Evolutionary conservation across 73 alveolate genomes (phyloP), one percentile per base, ranked within the genome.

Genomic region (Paramecium octaurelia): DNA sequence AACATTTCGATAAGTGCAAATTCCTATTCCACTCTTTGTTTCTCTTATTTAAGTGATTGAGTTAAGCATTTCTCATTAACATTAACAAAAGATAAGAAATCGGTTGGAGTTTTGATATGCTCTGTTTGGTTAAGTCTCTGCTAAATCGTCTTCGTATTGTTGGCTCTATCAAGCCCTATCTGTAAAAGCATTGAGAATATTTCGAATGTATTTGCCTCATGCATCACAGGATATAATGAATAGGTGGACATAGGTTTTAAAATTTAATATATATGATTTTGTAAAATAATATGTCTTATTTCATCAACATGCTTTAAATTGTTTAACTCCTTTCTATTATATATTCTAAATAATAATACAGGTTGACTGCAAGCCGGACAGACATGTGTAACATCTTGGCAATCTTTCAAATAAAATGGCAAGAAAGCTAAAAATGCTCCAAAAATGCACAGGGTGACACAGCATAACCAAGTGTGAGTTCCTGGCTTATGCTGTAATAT

Each of bases 161-260:
- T 34, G 10, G 60, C 88, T 40, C 88, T 75, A 34, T 75, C 88
- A 21, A 75, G 38, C 42, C 68, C 58, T 34, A 75, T 40, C 18
- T 75, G 23, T 36, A 75, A 40, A 35, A 75, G 57, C 34, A 75
- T 36, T 0, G 88, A 34, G 18, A 75, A 75, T 75, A 75, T 75
- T 75, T 75, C 88, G n/a, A 75, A 75, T 36, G 42, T 7, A 44
- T 75, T 75, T 75, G 60, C 48, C 40, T 75, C 88, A 75, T 75
- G 88, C 36, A 75, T 34, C 8, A 75, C 60, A 31, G 57, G 59
- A 40, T 34, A 75, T 29, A 75, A 36, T 10, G 88, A 75, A 75
- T 75, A 75, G 0, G 42, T 29, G 18, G 88, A 75, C 88, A 75
- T 75, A 54, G 14, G 31, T 54, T 54, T 54, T 54, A 54, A 4